Conservation (phyloP, 495 filamentous ascomycete species). For the Cudoniella acicularis region DNA sequence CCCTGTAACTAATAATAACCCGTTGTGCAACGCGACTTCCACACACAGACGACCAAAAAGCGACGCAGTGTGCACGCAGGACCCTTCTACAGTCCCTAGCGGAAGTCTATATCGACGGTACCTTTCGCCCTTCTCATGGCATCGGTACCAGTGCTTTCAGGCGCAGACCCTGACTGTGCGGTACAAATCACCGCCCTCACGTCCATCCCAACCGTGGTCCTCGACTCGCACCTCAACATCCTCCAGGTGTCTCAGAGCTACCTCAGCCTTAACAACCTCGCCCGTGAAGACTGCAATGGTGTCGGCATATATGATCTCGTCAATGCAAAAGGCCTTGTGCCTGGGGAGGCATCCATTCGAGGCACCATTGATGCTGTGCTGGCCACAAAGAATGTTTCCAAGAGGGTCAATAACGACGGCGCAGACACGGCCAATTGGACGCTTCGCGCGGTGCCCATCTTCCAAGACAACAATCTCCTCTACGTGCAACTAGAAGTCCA, state of each 20-base stretch:
- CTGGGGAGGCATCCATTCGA: conserved; percentile 33
- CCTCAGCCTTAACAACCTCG: conserved; percentile 32
- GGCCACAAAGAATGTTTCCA: conserved; percentile 28
- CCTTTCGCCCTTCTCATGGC: not conserved
- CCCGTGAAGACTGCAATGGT: conserved; percentile 38
- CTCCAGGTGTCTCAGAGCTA: conserved; percentile 49
- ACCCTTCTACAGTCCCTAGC: too few relatives aligned
- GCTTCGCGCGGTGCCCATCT: conserved; percentile 50
- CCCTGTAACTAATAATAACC: too few relatives aligned
- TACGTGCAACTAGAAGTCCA: conserved; percentile 48
- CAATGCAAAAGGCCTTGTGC: conserved; percentile 33
- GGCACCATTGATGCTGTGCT: conserved; percentile 43
- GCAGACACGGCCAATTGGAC: conserved; percentile 27
- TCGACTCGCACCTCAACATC: conserved; percentile 43
- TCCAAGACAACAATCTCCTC: conserved; percentile 44
- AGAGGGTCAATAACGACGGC: conserved; percentile 21
- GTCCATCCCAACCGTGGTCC: conserved; percentile 46
- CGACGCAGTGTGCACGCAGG: too few relatives aligned
- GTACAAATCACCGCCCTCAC: conserved; percentile 39
- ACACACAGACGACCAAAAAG: too few relatives aligned
- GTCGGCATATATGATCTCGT: conserved; percentile 40
- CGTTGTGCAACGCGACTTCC: too few relatives aligned
- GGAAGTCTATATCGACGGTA: too few relatives aligned
- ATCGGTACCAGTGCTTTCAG: too few relatives aligned
- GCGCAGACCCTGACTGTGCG: not conserved